phyloP scores from a whole-genome alignment of 805 yeast genomes.

The Lachancea fermentati region DNA sequence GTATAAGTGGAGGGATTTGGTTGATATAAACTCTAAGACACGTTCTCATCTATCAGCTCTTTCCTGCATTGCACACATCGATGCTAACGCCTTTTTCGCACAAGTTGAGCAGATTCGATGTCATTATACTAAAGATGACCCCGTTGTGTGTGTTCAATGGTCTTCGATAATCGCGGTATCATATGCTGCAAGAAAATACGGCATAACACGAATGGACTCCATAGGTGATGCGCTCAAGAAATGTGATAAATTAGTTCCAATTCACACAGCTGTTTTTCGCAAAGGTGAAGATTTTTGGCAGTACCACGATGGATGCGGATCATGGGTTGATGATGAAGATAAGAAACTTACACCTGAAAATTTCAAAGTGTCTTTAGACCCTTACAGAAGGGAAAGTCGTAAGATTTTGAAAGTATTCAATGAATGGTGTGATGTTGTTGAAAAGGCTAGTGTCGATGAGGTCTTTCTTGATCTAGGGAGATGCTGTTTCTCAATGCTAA shows the following conservation, averaged over 20 bases:
- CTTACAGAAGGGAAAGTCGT: slow-evolving; percentile 82
- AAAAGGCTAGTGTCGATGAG: slow-evolving; percentile 96
- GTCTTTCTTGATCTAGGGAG: slow-evolving; percentile 81
- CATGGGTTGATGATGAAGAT: slow-evolving; percentile 35
- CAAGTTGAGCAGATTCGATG: slow-evolving; percentile 84
- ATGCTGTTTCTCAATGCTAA: slow-evolving; percentile 41
- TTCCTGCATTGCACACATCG: slow-evolving; percentile 78
- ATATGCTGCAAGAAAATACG: slow-evolving; percentile 82
- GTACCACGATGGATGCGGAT: slow-evolving; percentile 43
- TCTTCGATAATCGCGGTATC: slow-evolving; percentile 80
- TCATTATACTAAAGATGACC: slow-evolving; percentile 58
- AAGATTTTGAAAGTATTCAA: slow-evolving; percentile 66
- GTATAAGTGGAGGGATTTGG: slow-evolving; percentile 46
- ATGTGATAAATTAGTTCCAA: slow-evolving; percentile 70
- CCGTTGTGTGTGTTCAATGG: slow-evolving; percentile 96
- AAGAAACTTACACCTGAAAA: slow-evolving; percentile 53
- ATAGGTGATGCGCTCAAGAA: slow-evolving; percentile 61
- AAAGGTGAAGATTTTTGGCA: slow-evolving; percentile 84
- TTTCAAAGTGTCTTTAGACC: slow-evolving; percentile 86
- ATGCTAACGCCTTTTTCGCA: slow-evolving; percentile 92
- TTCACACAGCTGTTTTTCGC: slow-evolving; percentile 91
- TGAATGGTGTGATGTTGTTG: slow-evolving; percentile 59
- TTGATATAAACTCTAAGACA: slow-evolving; percentile 40
- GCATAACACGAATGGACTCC: slow-evolving; percentile 73
- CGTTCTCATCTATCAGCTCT: slow-evolving; percentile 60